Evolutionary conservation across 2,329 filamentous ascomycete genomes (phyloP).

Genomic region (Colletotrichum orbiculare): DNA sequence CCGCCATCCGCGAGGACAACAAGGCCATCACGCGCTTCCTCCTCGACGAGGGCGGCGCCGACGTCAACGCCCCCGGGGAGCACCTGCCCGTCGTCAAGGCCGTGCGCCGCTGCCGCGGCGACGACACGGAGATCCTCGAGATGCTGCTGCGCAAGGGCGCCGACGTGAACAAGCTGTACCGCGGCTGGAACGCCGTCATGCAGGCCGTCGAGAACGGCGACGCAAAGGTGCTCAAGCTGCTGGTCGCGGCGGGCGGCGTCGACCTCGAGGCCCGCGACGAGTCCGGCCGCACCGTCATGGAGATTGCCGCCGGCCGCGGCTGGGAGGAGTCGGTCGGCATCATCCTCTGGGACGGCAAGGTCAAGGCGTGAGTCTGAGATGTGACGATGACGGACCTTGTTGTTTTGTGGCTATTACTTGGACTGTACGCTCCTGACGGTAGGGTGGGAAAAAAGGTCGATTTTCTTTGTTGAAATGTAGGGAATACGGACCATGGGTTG

Average conservation of each 20-base stretch:
- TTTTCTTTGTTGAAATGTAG: constrained; percentile 13
- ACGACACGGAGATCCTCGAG: constrained; percentile 70
- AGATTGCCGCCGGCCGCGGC: constrained; percentile 67
- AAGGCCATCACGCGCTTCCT: constrained; percentile 71
- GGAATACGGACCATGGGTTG: constrained; percentile 13
- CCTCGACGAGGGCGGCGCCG: constrained; percentile 69
- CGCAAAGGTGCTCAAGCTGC: constrained; percentile 60
- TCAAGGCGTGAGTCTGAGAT: constrained; percentile 4
- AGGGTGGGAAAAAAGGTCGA: too few species aligned
- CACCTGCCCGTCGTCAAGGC: constrained; percentile 79
- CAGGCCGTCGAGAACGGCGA: constrained; percentile 75
- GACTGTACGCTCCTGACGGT: neutral
- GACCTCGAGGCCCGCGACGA: constrained; percentile 66
- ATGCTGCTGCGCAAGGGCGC: constrained; percentile 72
- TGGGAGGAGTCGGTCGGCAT: constrained; percentile 68
- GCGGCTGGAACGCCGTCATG: constrained; percentile 74
- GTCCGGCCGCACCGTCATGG: constrained; percentile 62
- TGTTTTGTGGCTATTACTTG: neutral
- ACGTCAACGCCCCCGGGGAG: constrained; percentile 75
- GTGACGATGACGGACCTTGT: neutral
- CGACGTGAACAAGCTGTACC: constrained; percentile 75
- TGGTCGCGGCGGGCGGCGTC: constrained; percentile 61
- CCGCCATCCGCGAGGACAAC: constrained; percentile 72
- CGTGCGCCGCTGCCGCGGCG: constrained; percentile 66
- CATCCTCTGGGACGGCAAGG: constrained; percentile 44